These are phyloP conservation scores for Fomitiporia mediterranea DNA, from an alignment of 1,284 basidiomycete genomes.

Conservation along the genomic window DNA sequence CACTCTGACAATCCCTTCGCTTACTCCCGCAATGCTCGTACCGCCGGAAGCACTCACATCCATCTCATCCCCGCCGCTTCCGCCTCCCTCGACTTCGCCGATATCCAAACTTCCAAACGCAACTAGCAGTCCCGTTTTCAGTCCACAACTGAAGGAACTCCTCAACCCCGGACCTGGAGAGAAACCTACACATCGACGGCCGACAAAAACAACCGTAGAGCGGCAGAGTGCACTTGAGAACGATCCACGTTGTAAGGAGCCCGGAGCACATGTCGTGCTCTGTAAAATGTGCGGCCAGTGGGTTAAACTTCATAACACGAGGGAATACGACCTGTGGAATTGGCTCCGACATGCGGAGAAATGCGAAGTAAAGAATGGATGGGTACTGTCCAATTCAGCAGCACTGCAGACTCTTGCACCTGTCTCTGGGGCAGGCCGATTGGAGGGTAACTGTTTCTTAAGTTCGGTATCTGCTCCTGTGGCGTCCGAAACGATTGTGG, in stretches of 20 bases:
- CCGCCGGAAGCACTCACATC: not conserved
- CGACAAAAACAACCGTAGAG: slow-evolving; percentile 3
- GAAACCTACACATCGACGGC: not conserved
- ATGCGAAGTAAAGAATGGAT: slow-evolving; percentile 11
- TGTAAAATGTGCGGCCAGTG: slow-evolving; percentile 14
- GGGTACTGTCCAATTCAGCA: not conserved
- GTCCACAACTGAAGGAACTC: too few relatives aligned
- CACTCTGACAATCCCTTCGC: slow-evolving; percentile 8
- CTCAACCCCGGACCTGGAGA: too few relatives aligned
- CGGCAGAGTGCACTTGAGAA: slow-evolving; percentile 4
- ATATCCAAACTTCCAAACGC: not conserved
- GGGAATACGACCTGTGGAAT: slow-evolving; percentile 18
- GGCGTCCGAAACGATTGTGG: too few relatives aligned
- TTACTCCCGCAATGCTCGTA: not conserved
- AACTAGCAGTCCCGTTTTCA: too few relatives aligned
- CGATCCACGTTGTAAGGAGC: slow-evolving; percentile 5
- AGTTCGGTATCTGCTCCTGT: too few relatives aligned
- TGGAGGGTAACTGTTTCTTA: too few relatives aligned
- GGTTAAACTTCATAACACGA: slow-evolving; percentile 16
- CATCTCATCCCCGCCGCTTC: not conserved
- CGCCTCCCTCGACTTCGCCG: not conserved
- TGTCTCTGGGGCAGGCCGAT: not conserved
- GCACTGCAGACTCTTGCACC: too few relatives aligned
- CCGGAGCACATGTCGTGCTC: slow-evolving; percentile 11
- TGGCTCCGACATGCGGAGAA: slow-evolving; percentile 19